Base-by-base conservation (phyloP, 108 stramenopile species). In the Seminavis robusta region DNA sequence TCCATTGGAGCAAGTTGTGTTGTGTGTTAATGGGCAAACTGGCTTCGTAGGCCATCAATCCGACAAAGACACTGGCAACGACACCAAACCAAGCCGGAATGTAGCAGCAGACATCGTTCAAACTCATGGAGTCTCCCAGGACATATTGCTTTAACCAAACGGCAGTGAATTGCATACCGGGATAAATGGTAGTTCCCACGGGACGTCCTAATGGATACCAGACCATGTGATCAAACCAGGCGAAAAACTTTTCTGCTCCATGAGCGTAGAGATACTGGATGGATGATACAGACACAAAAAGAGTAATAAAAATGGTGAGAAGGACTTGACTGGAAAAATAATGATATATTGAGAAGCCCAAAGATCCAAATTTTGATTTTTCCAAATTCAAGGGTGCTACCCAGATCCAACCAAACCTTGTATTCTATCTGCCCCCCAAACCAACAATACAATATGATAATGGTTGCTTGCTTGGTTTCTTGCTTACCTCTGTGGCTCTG, bases 131-230 rank as follows among this genome's bases (percentile, higher is more conserved):
- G 50, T 74, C 46, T 4, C 67, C 53, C n/a, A 88, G 42, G 9
- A 90, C 24, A 41, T 73, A 78, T 0, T 64, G 63, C 53, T 88
- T 88, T 67, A 99, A 77, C 36, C 56, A 79, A n/a, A 95, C 95
- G 19, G 96, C 85, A 3, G 96, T 98, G 51, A 96, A 72, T 79
- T 96, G 95, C 79, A 99, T 89, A 0, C 98, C 98, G 17, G 98
- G 98, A 65, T 97, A 99, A 60, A 97, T 98, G 23, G 98, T 99
- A 15, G 95, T 92, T 16, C 98, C 98, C 15, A 99, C 95, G 25
- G 96, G 96, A 28, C 98, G 76, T 16, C 98, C 98, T 19, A 99
- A 67, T 32, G 98, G 98, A 69, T 98, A 99, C 98, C 98, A 99
- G 7, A 69, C 62, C 84, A 60, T 88, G 71, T 91, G 76, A 66